phyloP scores from a whole-genome alignment of 192 early-diverging fungal species.

The Backusella sp. region DNA sequence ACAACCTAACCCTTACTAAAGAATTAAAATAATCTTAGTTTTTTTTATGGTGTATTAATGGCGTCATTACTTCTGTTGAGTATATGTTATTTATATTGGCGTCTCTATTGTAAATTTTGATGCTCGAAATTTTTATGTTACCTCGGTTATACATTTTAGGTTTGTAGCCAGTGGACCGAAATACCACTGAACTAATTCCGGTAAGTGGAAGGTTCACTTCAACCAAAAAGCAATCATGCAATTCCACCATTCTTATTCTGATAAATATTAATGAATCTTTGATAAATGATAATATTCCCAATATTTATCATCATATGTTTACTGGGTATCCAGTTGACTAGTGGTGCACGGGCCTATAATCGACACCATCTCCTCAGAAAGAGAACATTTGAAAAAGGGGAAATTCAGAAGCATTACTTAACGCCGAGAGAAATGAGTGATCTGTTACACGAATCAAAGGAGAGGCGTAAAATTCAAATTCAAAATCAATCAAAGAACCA shows the following conservation, averaged over 20 bases:
- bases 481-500: not conserved
- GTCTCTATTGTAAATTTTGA: not conserved
- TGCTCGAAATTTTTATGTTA: not conserved
- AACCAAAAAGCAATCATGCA: not conserved
- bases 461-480: not conserved
- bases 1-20: not conserved
- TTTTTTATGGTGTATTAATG: not conserved
- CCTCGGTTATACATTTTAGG: not conserved
- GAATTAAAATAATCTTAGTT: not conserved
- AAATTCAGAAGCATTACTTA: not conserved
- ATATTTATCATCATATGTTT: not conserved
- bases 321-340: not conserved
- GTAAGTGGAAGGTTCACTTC: not conserved
- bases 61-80: not conserved
- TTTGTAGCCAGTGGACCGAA: not conserved
- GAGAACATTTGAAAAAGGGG: not conserved
- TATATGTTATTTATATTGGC: not conserved
- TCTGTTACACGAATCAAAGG: not conserved
- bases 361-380: not conserved
- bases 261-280: not conserved
- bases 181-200: not conserved
- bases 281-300: not conserved
- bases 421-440: conserved; percentile 8
- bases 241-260: not conserved
- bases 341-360: conserved; percentile 6